Conservation (phyloP, 2,329 filamentous ascomycete species). For the Alternaria ethzedia region DNA sequence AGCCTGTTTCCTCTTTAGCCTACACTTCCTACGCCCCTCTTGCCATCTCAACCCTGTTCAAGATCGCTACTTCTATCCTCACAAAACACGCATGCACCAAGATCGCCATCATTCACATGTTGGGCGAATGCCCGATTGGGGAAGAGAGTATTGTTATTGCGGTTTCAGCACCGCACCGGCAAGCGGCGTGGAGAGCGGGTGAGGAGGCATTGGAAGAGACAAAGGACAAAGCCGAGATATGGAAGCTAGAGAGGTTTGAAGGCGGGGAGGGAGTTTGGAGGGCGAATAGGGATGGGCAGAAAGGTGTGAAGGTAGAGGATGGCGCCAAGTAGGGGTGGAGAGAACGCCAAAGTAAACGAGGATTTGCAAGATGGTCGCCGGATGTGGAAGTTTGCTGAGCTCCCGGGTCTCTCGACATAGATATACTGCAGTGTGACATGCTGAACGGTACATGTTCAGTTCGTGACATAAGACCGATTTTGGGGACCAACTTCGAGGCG, state of each 20-base stretch:
- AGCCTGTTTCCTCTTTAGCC: conserved; percentile 74
- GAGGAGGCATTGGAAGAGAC: conserved; percentile 88
- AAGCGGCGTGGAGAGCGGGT: conserved; percentile 84
- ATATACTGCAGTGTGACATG: background rate
- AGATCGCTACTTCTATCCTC: conserved; percentile 65
- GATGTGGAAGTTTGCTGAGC: background rate
- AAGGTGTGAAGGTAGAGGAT: conserved; percentile 58
- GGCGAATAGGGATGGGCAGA: conserved; percentile 78
- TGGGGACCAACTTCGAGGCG: background rate
- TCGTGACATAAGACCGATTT: background rate
- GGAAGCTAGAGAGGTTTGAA: conserved; percentile 90
- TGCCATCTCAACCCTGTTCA: conserved; percentile 71
- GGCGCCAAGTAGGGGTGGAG: background rate
- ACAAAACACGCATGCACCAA: conserved; percentile 70
- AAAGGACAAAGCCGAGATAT: conserved; percentile 89
- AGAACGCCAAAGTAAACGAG: conserved; percentile 1
- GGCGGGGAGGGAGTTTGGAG: conserved; percentile 82
- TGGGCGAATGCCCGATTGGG: conserved; percentile 85
- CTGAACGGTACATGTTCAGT: background rate
- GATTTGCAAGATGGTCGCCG: no score
- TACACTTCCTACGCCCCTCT: conserved; percentile 77
- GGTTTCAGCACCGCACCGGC: conserved; percentile 81
- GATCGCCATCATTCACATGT: conserved; percentile 81
- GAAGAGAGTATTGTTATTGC: conserved; percentile 93
- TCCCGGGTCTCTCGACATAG: no score